Evolutionary conservation across 75 land plant species (phyloP), one percentile per base, ranked within the genome.

Genomic region (Selaginella tamariscina): DNA sequence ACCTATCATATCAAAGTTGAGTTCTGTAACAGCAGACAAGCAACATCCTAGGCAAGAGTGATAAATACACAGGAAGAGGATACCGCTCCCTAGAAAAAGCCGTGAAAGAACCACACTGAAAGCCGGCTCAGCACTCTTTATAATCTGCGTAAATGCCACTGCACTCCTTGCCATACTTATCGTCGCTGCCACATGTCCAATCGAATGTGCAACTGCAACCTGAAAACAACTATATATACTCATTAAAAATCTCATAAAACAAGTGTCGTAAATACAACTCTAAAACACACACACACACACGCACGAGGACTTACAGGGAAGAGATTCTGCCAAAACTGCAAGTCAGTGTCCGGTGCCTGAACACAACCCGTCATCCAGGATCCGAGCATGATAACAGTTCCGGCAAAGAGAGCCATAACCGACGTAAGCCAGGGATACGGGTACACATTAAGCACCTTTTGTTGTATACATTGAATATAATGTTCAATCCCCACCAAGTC

Each of bases 281-380:
- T n/a, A n/a, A n/a, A n/a, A n/a, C n/a, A n/a, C n/a, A n/a, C n/a
- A n/a, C n/a, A n/a, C n/a, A n/a, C n/a, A n/a, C n/a, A n/a, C n/a
- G n/a, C n/a, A n/a, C n/a, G n/a, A n/a, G 49, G 5, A 5, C 49
- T 39, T 39, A 39, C 49, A 39, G 49, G 49, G 49, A 39, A 39
- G 49, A 39, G 49, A 39, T 39, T 39, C 49, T 39, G 49, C 49
- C 49, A 39, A 15, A 39, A 39, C 49, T 39, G 49, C 49, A 39
- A 5, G 49, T 39, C 49, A 5, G 49, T 39, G 49, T 39, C 49
- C 11, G 49, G 49, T 5, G 49, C 49, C 15, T 39, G 49, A 15
- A 39, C 15, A 15, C 49, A 39, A 5, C 49, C 49, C 49, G 49
- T 39, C 49, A 39, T 39, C 49, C 49, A 39, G 11, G 49, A 39